These are phyloP conservation scores for Podaxis carcinomalis DNA, from an alignment of 768 basidiomycete genomes.

Conservation along the genomic window DNA sequence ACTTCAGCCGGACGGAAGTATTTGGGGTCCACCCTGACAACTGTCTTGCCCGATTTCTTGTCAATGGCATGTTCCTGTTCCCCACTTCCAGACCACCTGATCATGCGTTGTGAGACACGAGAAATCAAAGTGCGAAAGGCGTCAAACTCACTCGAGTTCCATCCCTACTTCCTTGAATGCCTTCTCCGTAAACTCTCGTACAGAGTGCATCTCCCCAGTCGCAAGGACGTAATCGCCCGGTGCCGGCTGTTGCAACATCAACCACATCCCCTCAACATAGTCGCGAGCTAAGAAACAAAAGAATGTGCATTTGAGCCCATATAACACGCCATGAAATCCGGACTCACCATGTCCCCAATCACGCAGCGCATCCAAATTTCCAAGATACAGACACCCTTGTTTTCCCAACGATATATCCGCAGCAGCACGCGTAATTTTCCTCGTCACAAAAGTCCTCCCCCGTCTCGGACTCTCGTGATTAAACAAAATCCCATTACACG, in stretches of 20 bases:
- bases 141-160: conserved; percentile 49
- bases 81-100: conserved; percentile 77
- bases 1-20: conserved; percentile 98
- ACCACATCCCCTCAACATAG: conserved; percentile 98
- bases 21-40: conserved; percentile 81
- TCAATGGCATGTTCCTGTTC: conserved; percentile 76
- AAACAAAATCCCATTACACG: conserved; percentile 96
- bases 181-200: conserved; percentile 90
- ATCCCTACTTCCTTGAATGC: conserved; percentile 70
- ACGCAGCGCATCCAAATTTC: conserved; percentile 91
- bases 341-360: conserved; percentile 94
- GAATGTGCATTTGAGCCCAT: background rate
- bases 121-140: background rate
- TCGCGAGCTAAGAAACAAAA: conserved; percentile 53
- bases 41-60: conserved; percentile 56
- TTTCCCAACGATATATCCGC: conserved; percentile 91
- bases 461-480: conserved; percentile 96
- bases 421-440: conserved; percentile 90
- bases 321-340: background rate
- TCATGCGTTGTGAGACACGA: conserved; percentile 4
- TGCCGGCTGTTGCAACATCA: conserved; percentile 82
- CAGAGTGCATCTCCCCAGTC: conserved; percentile 93
- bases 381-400: conserved; percentile 87
- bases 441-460: conserved; percentile 92
- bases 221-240: conserved; percentile 93